Base-by-base conservation (phyloP, 768 basidiomycete species). In the Chalciporus pseudorubinellus region DNA sequence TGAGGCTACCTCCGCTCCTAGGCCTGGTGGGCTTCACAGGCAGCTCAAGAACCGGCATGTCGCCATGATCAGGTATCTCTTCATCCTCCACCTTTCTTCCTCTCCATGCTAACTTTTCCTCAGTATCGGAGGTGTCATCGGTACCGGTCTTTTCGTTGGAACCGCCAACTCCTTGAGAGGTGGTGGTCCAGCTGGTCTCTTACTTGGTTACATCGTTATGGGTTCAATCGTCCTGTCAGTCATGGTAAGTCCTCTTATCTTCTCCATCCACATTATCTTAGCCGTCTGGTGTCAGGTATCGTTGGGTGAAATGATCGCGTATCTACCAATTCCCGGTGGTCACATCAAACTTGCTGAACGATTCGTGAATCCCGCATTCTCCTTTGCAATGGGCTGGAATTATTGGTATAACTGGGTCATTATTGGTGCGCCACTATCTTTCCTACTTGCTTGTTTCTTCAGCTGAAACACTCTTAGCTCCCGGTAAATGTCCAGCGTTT, bases 331-430 rank as follows among this genome's bases (percentile, higher is more conserved):
- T 44, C 77, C 87, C 22, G 90, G 90, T 51, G 90, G 82, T 39
- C 89, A 91, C 59, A 90, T 92, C 67, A 88, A 76, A 53, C 70
- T 92, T 16, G 84, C 90, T 0, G 89, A 86, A 64, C 86, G 90
- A 28, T 93, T 92, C 60, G 84, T 92, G 8, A 81, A 89, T 53
- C 85, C 82, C 14, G 85, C 87, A 1, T 72, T 89, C 53, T 86
- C 87, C 20, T 72, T 73, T 39, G 62, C 75, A 6, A 74, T 77
- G 77, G 77, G 77, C 19, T 80, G 78, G 77, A 81, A 79, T 57
- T 80, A 80, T 55, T 79, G 78, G 78, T 69, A 71, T n/a, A 66
- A 62, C 53, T 64, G 69, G 68, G 55, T 46, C 3, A 64, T 63
- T 34, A 48, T 61, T 10, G 66, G 61, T 65, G 46, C 14, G 28